These are phyloP conservation scores for Conidiobolus incongruus DNA, from an alignment of 371 early-diverging fungal genomes.

Conservation along the genomic window DNA sequence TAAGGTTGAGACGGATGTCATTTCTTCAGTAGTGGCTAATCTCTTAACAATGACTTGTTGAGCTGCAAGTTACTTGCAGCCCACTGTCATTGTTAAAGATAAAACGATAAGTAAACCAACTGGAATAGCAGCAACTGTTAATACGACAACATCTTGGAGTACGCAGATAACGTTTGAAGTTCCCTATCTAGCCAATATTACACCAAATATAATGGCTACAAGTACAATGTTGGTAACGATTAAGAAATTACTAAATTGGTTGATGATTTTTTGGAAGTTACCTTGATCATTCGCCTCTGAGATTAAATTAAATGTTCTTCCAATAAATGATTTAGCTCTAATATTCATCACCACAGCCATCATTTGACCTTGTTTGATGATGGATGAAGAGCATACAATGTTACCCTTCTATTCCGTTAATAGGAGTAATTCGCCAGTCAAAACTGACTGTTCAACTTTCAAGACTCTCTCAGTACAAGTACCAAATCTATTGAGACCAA, in stretches of 20 bases:
- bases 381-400: slow-evolving; percentile 62
- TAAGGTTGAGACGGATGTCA: slow-evolving; percentile 84
- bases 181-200: slow-evolving; percentile 24
- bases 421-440: slow-evolving; percentile 86
- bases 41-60: slow-evolving; percentile 90
- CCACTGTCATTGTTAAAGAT: slow-evolving; percentile 91
- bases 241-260: slow-evolving; percentile 79
- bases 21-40: slow-evolving; percentile 81
- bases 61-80: slow-evolving; percentile 75
- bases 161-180: slow-evolving; percentile 16
- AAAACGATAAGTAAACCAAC: slow-evolving; percentile 91
- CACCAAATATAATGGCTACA: slow-evolving; percentile 59
- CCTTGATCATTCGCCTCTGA: slow-evolving; percentile 59
- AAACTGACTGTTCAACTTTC: slow-evolving; percentile 82
- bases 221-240: slow-evolving; percentile 56
- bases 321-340: slow-evolving; percentile 66
- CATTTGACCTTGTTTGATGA: slow-evolving; percentile 70
- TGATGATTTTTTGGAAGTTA: slow-evolving; percentile 77
- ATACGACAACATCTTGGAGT: slow-evolving; percentile 59
- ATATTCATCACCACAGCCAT: slow-evolving; percentile 67
- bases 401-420: slow-evolving; percentile 58
- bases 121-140: slow-evolving; percentile 93
- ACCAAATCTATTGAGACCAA: slow-evolving; percentile 67
- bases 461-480: slow-evolving; percentile 47
- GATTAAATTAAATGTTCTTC: slow-evolving; percentile 70